Evolutionary conservation across 1,139 yeast species (phyloP), one percentile per base, ranked within the genome.

Genomic region (Sugiyamaella castrensis): DNA sequence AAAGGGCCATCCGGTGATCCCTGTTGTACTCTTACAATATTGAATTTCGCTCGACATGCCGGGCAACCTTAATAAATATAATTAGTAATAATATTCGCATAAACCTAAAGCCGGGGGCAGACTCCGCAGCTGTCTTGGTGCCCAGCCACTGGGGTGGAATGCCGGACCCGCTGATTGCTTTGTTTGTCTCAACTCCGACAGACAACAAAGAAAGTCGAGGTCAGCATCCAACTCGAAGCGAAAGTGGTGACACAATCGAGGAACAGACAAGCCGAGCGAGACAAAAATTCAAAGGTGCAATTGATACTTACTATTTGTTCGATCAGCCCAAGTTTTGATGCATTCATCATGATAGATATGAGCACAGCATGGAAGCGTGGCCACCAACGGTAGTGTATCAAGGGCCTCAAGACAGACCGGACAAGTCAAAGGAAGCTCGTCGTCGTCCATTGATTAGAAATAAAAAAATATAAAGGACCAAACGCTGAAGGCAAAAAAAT

Each of bases 341-440:
- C 84, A 79, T 24, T 63, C 57, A 34, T 72, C 71, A 59, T 79
- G 83, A 58, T 77, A 78, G 39, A 59, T 58, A 59, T 76, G 80
- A 38, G 59, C 60, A 55, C 82, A 78, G 34, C 62, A 57, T 30
- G 56, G 47, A 19, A 53, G 15, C 4, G 53, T 42, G 26, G 55
- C 53, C 16, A 50, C 38, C 24, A 29, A 35, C 29, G 36, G 6
- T 9, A 5, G 24, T 5, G 24, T 4, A 19, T 19, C 24, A 31
- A 48, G 29, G 24, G 46, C 31, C 30, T 48, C 52, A 19, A 48
- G 35, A 35, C 52, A 48, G 15, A 48, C 49, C 7, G 48, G 49
- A 29, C 47, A 43, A 16, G 38, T 43, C 39, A 29, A 31, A 27
- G 40, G 37, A 26, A 36, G 10, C 24, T 43, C 40, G 12, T 28